Conservation (phyloP, 2,329 filamentous ascomycete species). For the Fusarium sp. region DNA sequence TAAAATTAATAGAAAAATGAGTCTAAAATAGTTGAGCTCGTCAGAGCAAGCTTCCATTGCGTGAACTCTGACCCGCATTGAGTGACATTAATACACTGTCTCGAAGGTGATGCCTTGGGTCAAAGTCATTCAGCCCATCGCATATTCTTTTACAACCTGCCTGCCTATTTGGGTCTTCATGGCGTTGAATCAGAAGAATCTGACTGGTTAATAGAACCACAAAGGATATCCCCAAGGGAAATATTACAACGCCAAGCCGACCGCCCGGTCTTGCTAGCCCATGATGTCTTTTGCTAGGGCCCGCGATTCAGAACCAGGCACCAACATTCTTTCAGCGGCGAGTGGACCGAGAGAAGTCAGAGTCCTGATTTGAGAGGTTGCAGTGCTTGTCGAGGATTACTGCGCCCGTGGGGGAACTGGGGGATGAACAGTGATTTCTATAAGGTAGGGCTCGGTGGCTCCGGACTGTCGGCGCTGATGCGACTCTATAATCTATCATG, state of each 20-base stretch:
- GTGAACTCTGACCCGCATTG: neutral
- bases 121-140: neutral
- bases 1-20: neutral
- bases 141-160: neutral
- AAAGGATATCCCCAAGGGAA: neutral
- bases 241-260: constrained; percentile 16
- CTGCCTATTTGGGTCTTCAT: neutral
- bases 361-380: neutral
- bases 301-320: constrained; percentile 14
- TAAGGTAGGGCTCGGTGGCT: constrained; percentile 14
- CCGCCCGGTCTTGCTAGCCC: neutral
- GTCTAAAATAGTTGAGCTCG: neutral
- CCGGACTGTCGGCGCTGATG: constrained; percentile 20
- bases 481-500: neutral
- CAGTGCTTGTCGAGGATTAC: constrained; percentile 12
- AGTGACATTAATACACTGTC: neutral
- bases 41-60: constrained; percentile 3
- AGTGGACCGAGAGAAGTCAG: neutral
- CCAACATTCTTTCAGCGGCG: constrained; percentile 8
- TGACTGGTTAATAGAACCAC: constrained; percentile 1
- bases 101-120: too few relatives aligned
- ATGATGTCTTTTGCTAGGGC: constrained; percentile 12
- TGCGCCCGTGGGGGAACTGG: neutral
- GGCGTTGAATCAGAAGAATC: neutral
- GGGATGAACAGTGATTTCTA: neutral